Base-by-base conservation (phyloP, 148 eudicot genomes). In the Rhododendron henanense region DNA sequence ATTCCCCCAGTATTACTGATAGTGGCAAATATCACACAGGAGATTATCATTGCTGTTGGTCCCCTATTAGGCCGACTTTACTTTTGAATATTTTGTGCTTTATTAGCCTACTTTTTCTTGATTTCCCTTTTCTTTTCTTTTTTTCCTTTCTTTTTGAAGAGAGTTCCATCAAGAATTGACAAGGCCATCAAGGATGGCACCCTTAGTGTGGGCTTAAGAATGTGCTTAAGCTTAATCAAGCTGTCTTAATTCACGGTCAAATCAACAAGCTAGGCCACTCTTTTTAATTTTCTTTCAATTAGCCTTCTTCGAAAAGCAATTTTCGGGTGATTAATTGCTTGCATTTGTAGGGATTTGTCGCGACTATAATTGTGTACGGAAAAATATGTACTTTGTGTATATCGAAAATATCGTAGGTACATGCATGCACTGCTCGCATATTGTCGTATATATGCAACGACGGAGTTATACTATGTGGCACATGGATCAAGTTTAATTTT, bases 11-110 rank as follows among this genome's bases (percentile, higher is more conserved):
- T 51, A 31, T 16, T 31, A 44, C 6, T 71, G 4, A 65, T 47
- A 74, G 88, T 89, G 88, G 83, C 84, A 88, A 74, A 84, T 73
- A 57, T 88, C 87, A 84, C 45, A 79, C 74, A 71, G 50, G 55
- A 44, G 81, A 65, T 83, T 78, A 69, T 21, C 23, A 83, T 53
- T 23, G 81, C 71, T 83, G 78, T 73, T 84, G 88, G 88, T 88
- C 88, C 80, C 83, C 71, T 87, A 87, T 84, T 88, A 31, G 77
- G 84, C 83, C 74, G 63, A 75, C 86, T 83, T 48, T 79, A 82
- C 65, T 21, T 78, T 84, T 41, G 14, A 21, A 50, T 28, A 75
- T 16, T 55, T 74, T 9, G 16, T 75, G 35, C 78, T 84, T 51
- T 48, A 51, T 37, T 74, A 18, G 44, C 31, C 23, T 65, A 84